phyloP scores from a whole-genome alignment of 176 grass and related monocot genomes.

The Rhynchospora pubera region DNA sequence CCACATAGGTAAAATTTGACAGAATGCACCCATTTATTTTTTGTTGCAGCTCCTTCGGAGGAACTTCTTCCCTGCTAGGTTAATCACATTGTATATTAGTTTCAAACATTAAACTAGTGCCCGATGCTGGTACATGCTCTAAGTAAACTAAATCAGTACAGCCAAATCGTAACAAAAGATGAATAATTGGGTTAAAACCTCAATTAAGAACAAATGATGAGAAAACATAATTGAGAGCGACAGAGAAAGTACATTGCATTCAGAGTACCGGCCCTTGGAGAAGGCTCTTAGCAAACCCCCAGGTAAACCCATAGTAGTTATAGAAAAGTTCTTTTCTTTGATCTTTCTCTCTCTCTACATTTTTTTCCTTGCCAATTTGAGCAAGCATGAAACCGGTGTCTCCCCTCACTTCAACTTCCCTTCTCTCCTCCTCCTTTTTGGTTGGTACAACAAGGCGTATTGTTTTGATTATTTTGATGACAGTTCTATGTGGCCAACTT shows the following conservation, averaged over 20 bases:
- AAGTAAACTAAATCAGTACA: not conserved
- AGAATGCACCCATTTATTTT: constrained; percentile 46
- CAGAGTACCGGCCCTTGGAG: constrained; percentile 49
- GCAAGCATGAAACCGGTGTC: constrained; percentile 20
- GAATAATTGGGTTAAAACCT: not conserved
- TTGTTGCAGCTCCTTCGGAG: constrained; percentile 20
- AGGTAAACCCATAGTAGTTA: constrained; percentile 53
- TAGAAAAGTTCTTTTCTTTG: not conserved
- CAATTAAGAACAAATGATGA: not conserved
- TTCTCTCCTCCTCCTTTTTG: not conserved
- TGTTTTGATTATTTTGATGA: constrained; percentile 26
- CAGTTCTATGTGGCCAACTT: constrained; percentile 21
- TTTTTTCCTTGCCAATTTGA: not conserved
- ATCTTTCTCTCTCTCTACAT: constrained; percentile 7
- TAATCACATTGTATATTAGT: constrained; percentile 2
- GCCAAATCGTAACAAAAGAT: not conserved
- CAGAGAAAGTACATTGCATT: not conserved
- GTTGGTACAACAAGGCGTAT: not conserved
- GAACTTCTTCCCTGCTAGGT: constrained; percentile 38
- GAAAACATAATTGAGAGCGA: not conserved
- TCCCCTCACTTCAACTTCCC: not conserved
- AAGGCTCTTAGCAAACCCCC: constrained; percentile 63
- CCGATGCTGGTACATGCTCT: not conserved
- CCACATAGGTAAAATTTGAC: constrained; percentile 73
- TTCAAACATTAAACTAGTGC: not conserved